These are phyloP conservation scores for Stereocaulon alpinum DNA, from an alignment of 495 filamentous ascomycete genomes.

Conservation along the genomic window DNA sequence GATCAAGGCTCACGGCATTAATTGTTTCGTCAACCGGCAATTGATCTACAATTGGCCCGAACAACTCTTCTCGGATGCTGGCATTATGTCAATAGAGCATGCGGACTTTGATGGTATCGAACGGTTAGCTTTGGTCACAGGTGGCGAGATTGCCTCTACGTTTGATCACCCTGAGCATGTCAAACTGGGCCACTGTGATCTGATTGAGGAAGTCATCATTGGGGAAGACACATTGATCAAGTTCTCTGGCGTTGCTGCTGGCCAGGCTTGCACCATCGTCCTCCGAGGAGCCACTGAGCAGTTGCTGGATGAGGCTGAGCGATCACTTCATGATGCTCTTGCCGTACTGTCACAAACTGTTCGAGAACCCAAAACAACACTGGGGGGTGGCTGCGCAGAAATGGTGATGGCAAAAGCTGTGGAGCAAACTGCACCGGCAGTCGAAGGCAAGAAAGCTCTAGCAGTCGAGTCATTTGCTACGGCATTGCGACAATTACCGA, in stretches of 20 bases:
- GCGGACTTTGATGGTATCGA: constrained; percentile 98
- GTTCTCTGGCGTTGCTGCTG: constrained; percentile 92
- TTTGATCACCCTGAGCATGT: constrained; percentile 97
- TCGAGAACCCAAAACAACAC: constrained; percentile 83
- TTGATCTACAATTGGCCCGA: constrained; percentile 99
- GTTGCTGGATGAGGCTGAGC: constrained; percentile 91
- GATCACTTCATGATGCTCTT: constrained; percentile 89
- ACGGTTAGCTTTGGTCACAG: constrained; percentile 86
- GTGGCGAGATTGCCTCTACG: constrained; percentile 92
- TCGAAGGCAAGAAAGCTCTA: constrained; percentile 91
- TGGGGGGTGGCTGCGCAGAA: constrained; percentile 93
- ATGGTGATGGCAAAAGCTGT: constrained; percentile 99
- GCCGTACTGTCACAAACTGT: constrained; percentile 97
- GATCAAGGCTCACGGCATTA: constrained; percentile 98
- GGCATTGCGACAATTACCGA: constrained; percentile 85
- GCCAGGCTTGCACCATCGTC: constrained; percentile 92
- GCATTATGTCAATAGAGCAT: constrained; percentile 97
- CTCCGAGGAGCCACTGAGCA: constrained; percentile 94
- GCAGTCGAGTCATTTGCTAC: constrained; percentile 84
- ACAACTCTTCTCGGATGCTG: constrained; percentile 94
- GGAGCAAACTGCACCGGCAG: constrained; percentile 84
- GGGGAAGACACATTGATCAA: constrained; percentile 95
- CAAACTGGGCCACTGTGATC: constrained; percentile 87
- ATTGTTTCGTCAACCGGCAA: constrained; percentile 98
- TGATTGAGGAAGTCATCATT: constrained; percentile 97